Percentiles rank a stretch among this genome's conserved stretches.
Conservation (phyloP, 441 rosid genomes). For the Codiaeum variegatum region DNA sequence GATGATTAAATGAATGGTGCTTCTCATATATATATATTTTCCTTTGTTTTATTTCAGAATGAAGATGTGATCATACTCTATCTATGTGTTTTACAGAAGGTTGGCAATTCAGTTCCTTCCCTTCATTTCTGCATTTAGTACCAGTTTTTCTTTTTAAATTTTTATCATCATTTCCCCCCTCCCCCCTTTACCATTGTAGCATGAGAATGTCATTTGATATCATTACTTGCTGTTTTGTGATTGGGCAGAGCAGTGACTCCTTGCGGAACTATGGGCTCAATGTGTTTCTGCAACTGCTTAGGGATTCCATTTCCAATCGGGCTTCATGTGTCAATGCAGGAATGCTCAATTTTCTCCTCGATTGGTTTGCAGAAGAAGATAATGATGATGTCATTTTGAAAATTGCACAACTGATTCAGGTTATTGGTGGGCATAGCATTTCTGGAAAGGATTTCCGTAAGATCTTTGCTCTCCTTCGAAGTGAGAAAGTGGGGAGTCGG, state of each 20-base stretch:
- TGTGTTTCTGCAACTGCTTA: conserved; percentile 79
- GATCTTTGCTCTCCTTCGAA: conserved; percentile 93
- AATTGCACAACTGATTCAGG: conserved; percentile 87
- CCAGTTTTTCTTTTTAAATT: not conserved
- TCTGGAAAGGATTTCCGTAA: conserved; percentile 99
- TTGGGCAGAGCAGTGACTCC: conserved; percentile 99
- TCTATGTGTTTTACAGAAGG: conserved; percentile 95
- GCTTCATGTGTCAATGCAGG: conserved; percentile 97
- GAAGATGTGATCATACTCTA: conserved; percentile 96
- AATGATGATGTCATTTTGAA: conserved; percentile 72
- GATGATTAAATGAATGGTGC: not conserved
- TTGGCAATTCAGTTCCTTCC: conserved; percentile 40
- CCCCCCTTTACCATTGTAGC: not conserved
- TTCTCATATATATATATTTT: conserved; percentile 25
- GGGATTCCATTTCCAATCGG: conserved; percentile 92
- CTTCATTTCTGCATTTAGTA: conserved; percentile 5
- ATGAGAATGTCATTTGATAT: conserved; percentile 25
- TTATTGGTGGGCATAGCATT: conserved; percentile 98
- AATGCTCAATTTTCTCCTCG: conserved; percentile 94
- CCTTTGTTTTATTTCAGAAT: conserved; percentile 59
- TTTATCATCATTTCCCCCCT: conserved; percentile 1
- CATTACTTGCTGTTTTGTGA: conserved; percentile 51
- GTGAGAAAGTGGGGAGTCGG: conserved; percentile 84
- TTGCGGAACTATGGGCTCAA: conserved; percentile 85
- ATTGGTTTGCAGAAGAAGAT: conserved; percentile 92